Percentiles rank a stretch among this genome's conserved stretches.
phyloP scores from a whole-genome alignment of 2,329 filamentous ascomycete species.

The Chaetomium strumarium region DNA sequence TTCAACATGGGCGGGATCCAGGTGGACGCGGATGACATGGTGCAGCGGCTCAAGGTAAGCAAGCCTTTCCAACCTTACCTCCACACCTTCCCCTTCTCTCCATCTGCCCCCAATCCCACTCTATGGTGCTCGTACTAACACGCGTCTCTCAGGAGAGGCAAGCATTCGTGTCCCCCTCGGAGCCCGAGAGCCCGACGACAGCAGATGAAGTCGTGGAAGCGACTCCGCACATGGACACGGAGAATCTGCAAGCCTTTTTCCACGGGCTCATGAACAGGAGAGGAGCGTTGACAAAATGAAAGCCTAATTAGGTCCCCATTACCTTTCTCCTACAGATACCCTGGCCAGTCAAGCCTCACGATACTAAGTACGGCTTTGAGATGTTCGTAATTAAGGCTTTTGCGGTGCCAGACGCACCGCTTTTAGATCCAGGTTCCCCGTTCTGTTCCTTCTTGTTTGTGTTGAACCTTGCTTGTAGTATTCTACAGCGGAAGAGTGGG shows the following conservation, averaged over 20 bases:
- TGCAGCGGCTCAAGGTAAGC: conserved; percentile 73
- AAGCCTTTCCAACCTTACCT: too few relatives aligned
- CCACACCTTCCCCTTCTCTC: not conserved
- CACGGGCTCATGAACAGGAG: conserved; percentile 54
- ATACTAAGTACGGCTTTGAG: too few relatives aligned
- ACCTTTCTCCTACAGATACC: too few relatives aligned
- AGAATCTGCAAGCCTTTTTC: conserved; percentile 55
- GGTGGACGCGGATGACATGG: conserved; percentile 89
- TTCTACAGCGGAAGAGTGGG: too few relatives aligned
- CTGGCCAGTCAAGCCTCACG: too few relatives aligned
- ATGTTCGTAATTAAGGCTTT: too few relatives aligned
- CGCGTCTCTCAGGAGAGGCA: conserved; percentile 46
- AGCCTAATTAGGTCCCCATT: too few relatives aligned
- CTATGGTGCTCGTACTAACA: not conserved
- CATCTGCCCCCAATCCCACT: not conserved
- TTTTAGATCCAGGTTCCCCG: too few relatives aligned
- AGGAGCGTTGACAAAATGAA: conserved; percentile 25
- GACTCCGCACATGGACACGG: conserved; percentile 44
- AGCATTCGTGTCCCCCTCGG: conserved; percentile 43
- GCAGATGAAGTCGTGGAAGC: conserved; percentile 33
- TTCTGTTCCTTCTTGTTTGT: too few relatives aligned
- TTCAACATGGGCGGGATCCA: conserved; percentile 99
- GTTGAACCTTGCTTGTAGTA: too few relatives aligned
- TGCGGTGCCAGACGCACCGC: too few relatives aligned
- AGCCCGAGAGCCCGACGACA: conserved; percentile 36